Evolutionary conservation across 208 protist genomes (phyloP), one percentile per base, ranked within the genome.

Genomic region (Leishmania tarentolae): DNA sequence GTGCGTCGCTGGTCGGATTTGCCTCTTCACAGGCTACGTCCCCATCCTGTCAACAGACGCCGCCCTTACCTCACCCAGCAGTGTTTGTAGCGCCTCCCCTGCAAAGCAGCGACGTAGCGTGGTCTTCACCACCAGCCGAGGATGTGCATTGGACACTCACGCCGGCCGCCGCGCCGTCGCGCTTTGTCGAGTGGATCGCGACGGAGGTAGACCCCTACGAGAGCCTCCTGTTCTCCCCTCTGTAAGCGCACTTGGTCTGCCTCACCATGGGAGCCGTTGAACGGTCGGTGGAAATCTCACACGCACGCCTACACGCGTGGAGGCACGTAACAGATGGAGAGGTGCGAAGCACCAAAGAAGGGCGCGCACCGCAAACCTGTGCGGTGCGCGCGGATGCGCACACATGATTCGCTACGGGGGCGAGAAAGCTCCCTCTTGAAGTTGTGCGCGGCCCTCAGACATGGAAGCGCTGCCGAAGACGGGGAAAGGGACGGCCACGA

Each of bases 151-250:
- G 46, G 56, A 76, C 70, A 66, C 68, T 94, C 5, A 86, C 78
- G 17, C 91, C 91, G 5, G 57, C 79, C 42, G 86, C 89, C 6
- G 15, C 76, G 1, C 77, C 88, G 40, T 68, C 88, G 13, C 89
- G 83, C 0, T 94, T 92, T 80, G 81, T 94, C 28, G 59, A 85
- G 63, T 94, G 91, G 90, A 84, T 94, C 50, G 82, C 89, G 35
- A 52, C 53, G 5, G 88, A 92, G 19, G 83, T 93, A 28, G 91
- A 94, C 66, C 79, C 76, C 42, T 93, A 92, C 81, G 84, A 87
- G 59, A 86, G 83, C 56, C 71, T 94, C 9, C 73, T 91, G 17
- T 74, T 91, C 46, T 66, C 40, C 24, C 59, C 79, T 65, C 73
- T 77, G 52, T 72, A 31, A 15, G 66, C 66, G 66, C 28, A n/a